Evolutionary conservation across 202 grass and related monocot species (phyloP).

Genomic region (Hordeum pubiflorum): DNA sequence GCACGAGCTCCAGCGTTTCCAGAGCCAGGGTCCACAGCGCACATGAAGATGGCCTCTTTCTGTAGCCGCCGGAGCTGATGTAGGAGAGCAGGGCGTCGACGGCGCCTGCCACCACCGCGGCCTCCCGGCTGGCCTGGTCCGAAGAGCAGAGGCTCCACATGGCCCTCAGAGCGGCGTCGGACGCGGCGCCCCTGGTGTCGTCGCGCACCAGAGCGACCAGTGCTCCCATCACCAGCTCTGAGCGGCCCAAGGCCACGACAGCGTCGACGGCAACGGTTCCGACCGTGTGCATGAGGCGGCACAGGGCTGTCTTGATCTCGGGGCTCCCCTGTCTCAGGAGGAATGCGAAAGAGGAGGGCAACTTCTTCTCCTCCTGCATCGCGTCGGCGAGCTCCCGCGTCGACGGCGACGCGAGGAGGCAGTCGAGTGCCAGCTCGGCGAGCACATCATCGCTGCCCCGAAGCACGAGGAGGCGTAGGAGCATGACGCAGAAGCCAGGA

Average conservation of each 20-base stretch:
- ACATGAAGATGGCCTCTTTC: neutral
- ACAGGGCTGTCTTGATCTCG: slow-evolving; percentile 30
- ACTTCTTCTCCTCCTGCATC: slow-evolving; percentile 22
- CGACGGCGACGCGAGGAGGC: slow-evolving; percentile 32
- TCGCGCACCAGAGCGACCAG: slow-evolving; percentile 12
- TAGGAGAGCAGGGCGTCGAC: slow-evolving; percentile 42
- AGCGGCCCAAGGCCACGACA: neutral
- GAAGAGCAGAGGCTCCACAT: slow-evolving; percentile 24
- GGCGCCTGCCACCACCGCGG: slow-evolving; percentile 36
- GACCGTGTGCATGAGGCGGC: slow-evolving; percentile 30
- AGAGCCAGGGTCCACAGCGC: slow-evolving; percentile 2
- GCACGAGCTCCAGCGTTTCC: slow-evolving; percentile 24
- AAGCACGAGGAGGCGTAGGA: slow-evolving; percentile 28
- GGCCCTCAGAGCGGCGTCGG: slow-evolving; percentile 34
- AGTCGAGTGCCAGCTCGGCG: slow-evolving; percentile 34
- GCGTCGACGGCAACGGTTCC: slow-evolving; percentile 5
- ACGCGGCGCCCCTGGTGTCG: neutral
- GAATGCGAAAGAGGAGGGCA: slow-evolving; percentile 5
- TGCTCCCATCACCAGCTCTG: slow-evolving; percentile 14
- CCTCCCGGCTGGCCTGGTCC: slow-evolving; percentile 13
- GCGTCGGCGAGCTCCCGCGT: slow-evolving; percentile 20
- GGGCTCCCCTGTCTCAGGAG: slow-evolving; percentile 20
- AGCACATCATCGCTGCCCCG: neutral
- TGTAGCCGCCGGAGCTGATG: slow-evolving; percentile 2
- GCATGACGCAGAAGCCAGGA: slow-evolving; percentile 39